Evolutionary conservation across 805 yeast genomes (phyloP), one percentile per base, ranked within the genome.

Genomic region (Zygoascus tannicola): DNA sequence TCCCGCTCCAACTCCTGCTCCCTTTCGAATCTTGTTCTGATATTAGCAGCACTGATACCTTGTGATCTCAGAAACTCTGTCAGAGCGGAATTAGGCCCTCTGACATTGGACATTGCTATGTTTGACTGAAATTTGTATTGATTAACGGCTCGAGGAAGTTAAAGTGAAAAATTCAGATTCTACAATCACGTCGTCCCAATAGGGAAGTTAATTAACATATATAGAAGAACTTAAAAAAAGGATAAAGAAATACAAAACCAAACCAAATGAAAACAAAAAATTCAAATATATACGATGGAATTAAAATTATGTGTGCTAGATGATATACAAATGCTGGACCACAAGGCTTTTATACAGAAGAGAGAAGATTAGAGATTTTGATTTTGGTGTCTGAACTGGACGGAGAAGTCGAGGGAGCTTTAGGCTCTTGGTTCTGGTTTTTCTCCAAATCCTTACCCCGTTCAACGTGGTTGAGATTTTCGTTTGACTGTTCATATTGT

Each of bases 31-130:
- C 62, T 44, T 5, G 49, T 65, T 56, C 87, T 70, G 58, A 86
- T 86, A 35, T 76, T 78, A 45, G 79, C 86, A 1, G 95, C 86
- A 28, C 30, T 41, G 64, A 88, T 88, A 30, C 97, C 97, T 62
- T 87, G 94, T 45, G 82, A 85, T 40, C 87, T 70, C 48, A 88
- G 70, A 56, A 88, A 88, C 62, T 84, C 92, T 0, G 96, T 88
- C 52, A 88, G 68, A 0, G 97, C 97, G 52, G 94, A 81, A 66
- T 85, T 45, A 37, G 52, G 52, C 16, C 52, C 52, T 28, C 50
- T 20, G 4, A 49, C 48, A 22, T 38, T n/a, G n/a, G 21, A 34
- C 45, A 37, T 38, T n/a, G n/a, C n/a, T n/a, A n/a, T n/a, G n/a
- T n/a, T n/a, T n/a, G n/a, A n/a, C n/a, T n/a, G n/a, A n/a, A n/a